These are phyloP conservation scores for Suhomyces atakaporum DNA, from an alignment of 1,139 yeast genomes.

Conservation along the genomic window DNA sequence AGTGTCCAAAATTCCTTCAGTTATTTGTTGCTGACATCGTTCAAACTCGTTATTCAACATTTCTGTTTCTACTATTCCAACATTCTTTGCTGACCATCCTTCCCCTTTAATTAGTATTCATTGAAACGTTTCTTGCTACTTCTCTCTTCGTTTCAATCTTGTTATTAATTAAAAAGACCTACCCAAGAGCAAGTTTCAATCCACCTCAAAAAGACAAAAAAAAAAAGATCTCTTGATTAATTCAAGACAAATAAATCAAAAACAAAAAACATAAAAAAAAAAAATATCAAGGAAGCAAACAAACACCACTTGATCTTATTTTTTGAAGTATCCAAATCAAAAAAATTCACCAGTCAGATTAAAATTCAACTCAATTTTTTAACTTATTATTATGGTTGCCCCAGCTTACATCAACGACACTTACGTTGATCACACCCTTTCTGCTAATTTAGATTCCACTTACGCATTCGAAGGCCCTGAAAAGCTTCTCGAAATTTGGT, in stretches of 20 bases:
- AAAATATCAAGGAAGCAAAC: too few relatives aligned
- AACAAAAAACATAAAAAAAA: conserved; percentile 12
- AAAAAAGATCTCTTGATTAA: too few relatives aligned
- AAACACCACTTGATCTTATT: neutral
- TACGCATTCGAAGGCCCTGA: conserved; percentile 98
- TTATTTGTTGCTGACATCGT: conserved; percentile 19
- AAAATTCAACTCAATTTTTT: too few relatives aligned
- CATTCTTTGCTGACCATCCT: conserved; percentile 1
- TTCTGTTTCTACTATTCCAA: neutral
- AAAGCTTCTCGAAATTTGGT: conserved; percentile 89
- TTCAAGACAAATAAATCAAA: conserved; percentile 3
- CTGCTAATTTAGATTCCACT: conserved; percentile 81
- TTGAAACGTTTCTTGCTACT: conserved; percentile 56
- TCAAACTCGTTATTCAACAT: conserved; percentile 2
- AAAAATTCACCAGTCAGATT: neutral
- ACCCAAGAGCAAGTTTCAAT: conserved; percentile 48
- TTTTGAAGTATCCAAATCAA: neutral
- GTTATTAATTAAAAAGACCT: conserved; percentile 18
- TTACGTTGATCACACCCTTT: conserved; percentile 73
- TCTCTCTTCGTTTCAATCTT: conserved; percentile 48
- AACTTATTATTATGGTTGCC: conserved; percentile 48
- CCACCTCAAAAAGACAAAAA: conserved; percentile 27
- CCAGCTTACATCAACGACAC: conserved; percentile 49
- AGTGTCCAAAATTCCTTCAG: conserved; percentile 15
- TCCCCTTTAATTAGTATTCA: conserved; percentile 15